Conservation (phyloP, 2,329 filamentous ascomycete species). For the Chaetomium globosum region DNA sequence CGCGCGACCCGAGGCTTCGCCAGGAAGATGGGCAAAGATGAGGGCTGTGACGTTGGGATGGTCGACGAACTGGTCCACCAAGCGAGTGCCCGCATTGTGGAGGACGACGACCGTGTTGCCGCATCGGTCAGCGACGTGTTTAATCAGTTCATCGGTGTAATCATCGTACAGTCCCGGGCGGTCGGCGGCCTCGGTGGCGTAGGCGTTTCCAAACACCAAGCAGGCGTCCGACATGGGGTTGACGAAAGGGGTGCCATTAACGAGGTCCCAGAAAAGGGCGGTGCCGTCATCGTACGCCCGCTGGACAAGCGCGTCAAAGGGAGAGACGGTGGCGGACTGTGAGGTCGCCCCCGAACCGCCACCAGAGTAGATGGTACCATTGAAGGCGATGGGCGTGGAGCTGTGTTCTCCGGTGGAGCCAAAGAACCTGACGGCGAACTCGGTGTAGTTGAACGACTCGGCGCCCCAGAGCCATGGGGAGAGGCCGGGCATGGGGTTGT, state of each 20-base stretch:
- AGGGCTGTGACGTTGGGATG: constrained; percentile 66
- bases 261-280: constrained; percentile 62
- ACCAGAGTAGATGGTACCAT: constrained; percentile 51
- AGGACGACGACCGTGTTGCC: constrained; percentile 66
- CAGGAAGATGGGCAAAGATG: constrained; percentile 65
- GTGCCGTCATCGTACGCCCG: constrained; percentile 59
- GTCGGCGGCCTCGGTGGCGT: constrained; percentile 72
- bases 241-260: constrained; percentile 51
- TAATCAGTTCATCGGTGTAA: constrained; percentile 61
- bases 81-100: constrained; percentile 64
- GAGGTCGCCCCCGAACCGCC: constrained; percentile 50
- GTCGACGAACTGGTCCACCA: constrained; percentile 64
- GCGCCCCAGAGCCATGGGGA: constrained; percentile 47
- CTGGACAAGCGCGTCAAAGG: constrained; percentile 57
- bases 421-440: constrained; percentile 41
- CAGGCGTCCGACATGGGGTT: constrained; percentile 63
- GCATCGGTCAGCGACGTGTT: constrained; percentile 60
- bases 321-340: constrained; percentile 50
- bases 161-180: constrained; percentile 66
- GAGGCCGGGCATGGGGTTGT: constrained; percentile 44
- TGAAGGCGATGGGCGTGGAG: constrained; percentile 42
- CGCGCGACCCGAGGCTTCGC: constrained; percentile 62
- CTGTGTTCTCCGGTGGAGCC: constrained; percentile 30
- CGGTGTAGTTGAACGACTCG: constrained; percentile 43
- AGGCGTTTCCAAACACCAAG: constrained; percentile 67